Evolutionary conservation across 768 basidiomycete species (phyloP), one percentile per base, ranked within the genome.

Genomic region (Mycena sanguinolenta): DNA sequence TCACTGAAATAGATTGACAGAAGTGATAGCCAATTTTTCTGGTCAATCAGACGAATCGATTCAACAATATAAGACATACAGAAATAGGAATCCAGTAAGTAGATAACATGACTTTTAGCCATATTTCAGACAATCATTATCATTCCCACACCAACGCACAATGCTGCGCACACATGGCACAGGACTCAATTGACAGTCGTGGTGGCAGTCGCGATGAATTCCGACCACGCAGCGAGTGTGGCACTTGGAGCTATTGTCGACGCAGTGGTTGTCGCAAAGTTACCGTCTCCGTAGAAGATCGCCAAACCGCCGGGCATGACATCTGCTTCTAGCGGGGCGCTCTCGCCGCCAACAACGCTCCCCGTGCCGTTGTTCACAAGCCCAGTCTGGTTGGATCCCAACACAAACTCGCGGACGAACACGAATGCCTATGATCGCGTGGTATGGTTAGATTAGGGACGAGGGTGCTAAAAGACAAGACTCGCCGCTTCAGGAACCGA

Each of bases 381-480:
- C 2, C 87, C 87, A 0, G 85, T 86, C n/a, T 74, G 58, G 75
- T 87, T 87, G 65, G 77, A 74, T 14, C 88, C 87, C 58, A 89
- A 77, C 60, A 89, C 74, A 65, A 87, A 89, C 38, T 88, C 86
- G 16, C 85, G 82, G 1, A 79, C 72, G 74, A 89, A 81, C n/a
- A 79, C 79, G 73, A 84, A 78, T 17, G 81, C 84, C 87, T 88
- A 63, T 2, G 27, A 10, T 8, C 42, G 13, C 16, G 3, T 27
- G 39, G 10, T 39, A 58, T 2, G 21, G 13, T 38, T 44, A 52
- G 21, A 8, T 30, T 58, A 5, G 16, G 49, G 3, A n/a, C 27
- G 8, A 17, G 25, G 28, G 32, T 21, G 23, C 12, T 10, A 1
- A 44, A n/a, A 7, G 13, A 66, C n/a, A n/a, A n/a, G n/a, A n/a